Base-by-base conservation (phyloP, 192 early-diverging fungal species). In the Pilobolus umbonatus region DNA sequence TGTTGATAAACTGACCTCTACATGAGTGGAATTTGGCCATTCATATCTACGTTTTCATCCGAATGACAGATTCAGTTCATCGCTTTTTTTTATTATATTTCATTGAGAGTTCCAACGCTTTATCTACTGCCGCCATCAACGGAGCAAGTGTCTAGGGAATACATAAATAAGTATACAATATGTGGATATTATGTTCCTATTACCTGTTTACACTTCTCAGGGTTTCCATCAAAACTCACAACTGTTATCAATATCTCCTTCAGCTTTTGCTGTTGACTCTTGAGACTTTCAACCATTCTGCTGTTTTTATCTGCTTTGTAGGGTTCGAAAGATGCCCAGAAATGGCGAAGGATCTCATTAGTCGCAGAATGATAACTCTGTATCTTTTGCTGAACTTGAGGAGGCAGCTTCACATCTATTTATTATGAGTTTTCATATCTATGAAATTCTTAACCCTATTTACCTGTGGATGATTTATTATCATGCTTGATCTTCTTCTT, bases 291-390 rank as follows among this genome's bases (percentile, higher is more conserved):
- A 3, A 76, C 52, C 75, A 82, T 78, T 5, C 78, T 65, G 1
- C 30, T 24, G 42, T 82, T 75, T 38, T 82, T 82, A 5, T 69
- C 69, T 6, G 62, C 52, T 55, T 71, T 72, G 35, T 82, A 76
- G 1, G 69, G 53, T 30, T 62, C 55, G 24, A 61, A 68, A 0
- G 78, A 80, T 7, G 80, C 57, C 78, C 78, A 82, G 31, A 80
- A 82, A 62, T 82, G 80, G 11, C 78, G 63, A 21, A 82, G 60
- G 30, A 80, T 73, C 42, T 81, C 80, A 44, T 78, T 81, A 17
- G 74, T 73, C 1, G 76, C 69, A 19, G 76, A 71, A 48, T 81
- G 76, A 45, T 74, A 78, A 9, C 57, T 52, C 15, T 72, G 25
- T 7, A 78, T 52, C 28, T 72, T 65, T 24, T 75, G 69, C 30